Evolutionary conservation across 306 rosid genomes (phyloP).

Genomic region (Luffa aegyptiaca): DNA sequence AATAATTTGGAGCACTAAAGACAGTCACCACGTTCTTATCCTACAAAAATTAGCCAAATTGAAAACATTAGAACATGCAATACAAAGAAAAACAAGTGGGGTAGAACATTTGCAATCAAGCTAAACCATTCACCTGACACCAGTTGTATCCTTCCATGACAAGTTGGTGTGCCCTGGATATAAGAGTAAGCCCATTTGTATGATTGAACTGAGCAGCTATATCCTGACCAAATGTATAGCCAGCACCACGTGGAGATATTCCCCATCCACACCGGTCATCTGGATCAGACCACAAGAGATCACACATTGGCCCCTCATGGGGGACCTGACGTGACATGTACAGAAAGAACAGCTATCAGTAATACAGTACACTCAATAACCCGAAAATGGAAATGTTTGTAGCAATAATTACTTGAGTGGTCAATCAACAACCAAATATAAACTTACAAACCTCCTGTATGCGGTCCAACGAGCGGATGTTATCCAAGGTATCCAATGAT

Average conservation of each 20-base stretch:
- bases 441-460: slow-evolving; percentile 68
- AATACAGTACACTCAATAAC: neutral
- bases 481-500: slow-evolving; percentile 89
- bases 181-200: slow-evolving; percentile 86
- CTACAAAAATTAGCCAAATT: slow-evolving; percentile 24
- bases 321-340: slow-evolving; percentile 53
- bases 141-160: slow-evolving; percentile 99
- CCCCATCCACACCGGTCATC: slow-evolving; percentile 99
- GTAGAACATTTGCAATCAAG: neutral
- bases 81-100: neutral
- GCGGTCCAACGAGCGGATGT: slow-evolving; percentile 87
- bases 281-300: slow-evolving; percentile 97
- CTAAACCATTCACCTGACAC: slow-evolving; percentile 62
- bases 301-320: slow-evolving; percentile 99
- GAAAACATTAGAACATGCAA: slow-evolving; percentile 5
- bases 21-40: slow-evolving; percentile 97
- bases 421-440: neutral
- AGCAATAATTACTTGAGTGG: neutral
- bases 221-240: slow-evolving; percentile 96
- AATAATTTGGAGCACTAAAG: slow-evolving; percentile 95
- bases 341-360: slow-evolving; percentile 9
- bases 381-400: neutral
- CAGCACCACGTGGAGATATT: slow-evolving; percentile 99
- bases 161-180: slow-evolving; percentile 98
- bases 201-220: slow-evolving; percentile 92